Evolutionary conservation across 2,329 filamentous ascomycete genomes (phyloP), one percentile per base, ranked within the genome.

Genomic region (Aureobasidium musti): DNA sequence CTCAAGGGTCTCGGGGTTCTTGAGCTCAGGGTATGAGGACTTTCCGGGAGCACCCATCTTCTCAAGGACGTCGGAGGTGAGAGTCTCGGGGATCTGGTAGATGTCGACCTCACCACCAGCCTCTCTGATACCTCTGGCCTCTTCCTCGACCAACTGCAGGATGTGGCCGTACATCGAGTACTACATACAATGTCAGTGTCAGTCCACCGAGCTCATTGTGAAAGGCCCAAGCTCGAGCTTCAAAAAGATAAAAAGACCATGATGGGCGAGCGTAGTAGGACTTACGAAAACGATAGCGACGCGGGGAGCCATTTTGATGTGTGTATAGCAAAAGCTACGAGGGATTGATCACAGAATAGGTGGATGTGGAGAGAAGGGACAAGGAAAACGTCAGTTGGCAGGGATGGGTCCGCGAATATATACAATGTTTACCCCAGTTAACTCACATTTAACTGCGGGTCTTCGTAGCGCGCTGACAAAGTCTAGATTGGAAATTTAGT

Each of bases 131-230:
- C 95, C 95, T 75, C 86, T 87, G 84, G 93, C 91, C 84, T 98
- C 93, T 70, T 92, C 92, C 79, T 95, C 88, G 74, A 94, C 95
- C 74, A 97, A 79, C 77, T 88, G 81, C 80, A 85, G 82, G 80
- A 97, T 89, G 82, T 97, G 93, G 81, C 95, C 94, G 82, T 95
- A 96, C 86, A 92, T 91, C 72, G 92, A 96, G 83, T 96, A 96
- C 91, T 95, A 39, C 43, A 64, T 43, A 13, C 41, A 64, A 47
- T 43, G n/a, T n/a, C n/a, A n/a, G n/a, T 30, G 50, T 68, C 49
- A 68, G 63, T 39, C 19, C 26, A 28, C 49, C 11, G n/a, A 39
- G 10, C 49, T 30, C 50, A 47, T 59, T 17, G 3, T 1, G n/a
- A 10, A 17, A 17, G 63, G 63, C 43, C 52, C 52, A 28, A 66